These are phyloP conservation scores for Metarhizium album DNA, from an alignment of 2,329 filamentous ascomycete genomes.

Conservation along the genomic window DNA sequence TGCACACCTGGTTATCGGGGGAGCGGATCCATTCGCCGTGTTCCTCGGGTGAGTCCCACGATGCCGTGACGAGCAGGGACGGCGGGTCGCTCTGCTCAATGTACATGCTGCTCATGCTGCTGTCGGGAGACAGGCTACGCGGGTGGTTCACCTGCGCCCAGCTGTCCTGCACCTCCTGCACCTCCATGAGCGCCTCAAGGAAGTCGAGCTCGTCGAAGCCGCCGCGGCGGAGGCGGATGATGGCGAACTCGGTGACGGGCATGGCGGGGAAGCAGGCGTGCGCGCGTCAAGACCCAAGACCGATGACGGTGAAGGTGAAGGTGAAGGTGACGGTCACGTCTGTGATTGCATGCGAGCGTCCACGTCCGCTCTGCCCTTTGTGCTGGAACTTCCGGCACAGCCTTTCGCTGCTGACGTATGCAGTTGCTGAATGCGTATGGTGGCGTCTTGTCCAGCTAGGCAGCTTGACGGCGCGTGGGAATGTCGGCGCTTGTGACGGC, in stretches of 20 bases:
- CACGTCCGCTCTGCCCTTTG: too few species aligned
- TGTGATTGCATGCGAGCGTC: too few species aligned
- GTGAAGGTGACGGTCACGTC: too few species aligned
- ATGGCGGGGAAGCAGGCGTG: conserved; percentile 12
- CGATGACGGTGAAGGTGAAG: too few species aligned
- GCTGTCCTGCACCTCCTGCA: conserved; percentile 24
- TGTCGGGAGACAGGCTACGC: conserved; percentile 19
- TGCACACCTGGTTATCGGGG: conserved; percentile 26
- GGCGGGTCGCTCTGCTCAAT: conserved; percentile 24
- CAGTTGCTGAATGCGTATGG: background rate
- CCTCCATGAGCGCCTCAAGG: conserved; percentile 20
- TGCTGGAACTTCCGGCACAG: too few species aligned
- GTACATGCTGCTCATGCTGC: conserved; percentile 24
- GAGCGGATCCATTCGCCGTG: conserved; percentile 34
- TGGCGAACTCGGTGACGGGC: conserved; percentile 30
- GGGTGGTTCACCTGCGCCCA: conserved; percentile 18
- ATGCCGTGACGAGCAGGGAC: conserved; percentile 31
- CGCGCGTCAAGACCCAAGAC: background rate
- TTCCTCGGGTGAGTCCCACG: conserved; percentile 31
- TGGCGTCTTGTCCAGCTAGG: too few species aligned
- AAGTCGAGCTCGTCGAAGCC: conserved; percentile 21
- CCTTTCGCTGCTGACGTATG: background rate
- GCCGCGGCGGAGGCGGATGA: conserved; percentile 20
- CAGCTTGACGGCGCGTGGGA: too few species aligned
- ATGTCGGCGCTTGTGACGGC: too few species aligned